Conservation (phyloP, 2,329 filamentous ascomycete species). For the Lecanicillium sp. region DNA sequence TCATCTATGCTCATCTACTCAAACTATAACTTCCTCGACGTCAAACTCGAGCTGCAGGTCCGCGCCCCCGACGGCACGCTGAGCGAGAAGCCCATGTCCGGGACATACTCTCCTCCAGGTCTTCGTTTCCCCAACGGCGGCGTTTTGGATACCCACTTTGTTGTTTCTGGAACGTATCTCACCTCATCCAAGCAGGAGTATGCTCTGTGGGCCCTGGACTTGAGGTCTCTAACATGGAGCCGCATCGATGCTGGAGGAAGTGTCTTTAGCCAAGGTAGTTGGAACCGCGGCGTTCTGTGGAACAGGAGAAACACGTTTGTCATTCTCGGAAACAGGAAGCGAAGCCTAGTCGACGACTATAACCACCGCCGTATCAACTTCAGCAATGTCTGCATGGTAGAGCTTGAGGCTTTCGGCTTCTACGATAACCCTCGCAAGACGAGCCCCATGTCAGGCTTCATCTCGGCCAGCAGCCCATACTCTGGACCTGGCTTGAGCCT, state of each 20-base stretch:
- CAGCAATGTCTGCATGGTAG: constrained; percentile 91
- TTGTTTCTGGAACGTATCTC: constrained; percentile 94
- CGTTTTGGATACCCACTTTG: constrained; percentile 91
- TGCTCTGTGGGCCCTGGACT: constrained; percentile 88
- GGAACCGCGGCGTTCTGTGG: constrained; percentile 95
- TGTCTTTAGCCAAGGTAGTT: constrained; percentile 94
- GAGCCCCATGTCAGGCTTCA: constrained; percentile 72
- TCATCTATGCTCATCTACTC: constrained; percentile 93
- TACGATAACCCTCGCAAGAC: constrained; percentile 89
- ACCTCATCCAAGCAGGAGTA: constrained; percentile 98
- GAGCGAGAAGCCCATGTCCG: constrained; percentile 82
- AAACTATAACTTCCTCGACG: constrained; percentile 97
- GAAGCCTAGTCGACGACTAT: constrained; percentile 94
- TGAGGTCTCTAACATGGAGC: constrained; percentile 85
- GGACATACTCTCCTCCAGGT: constrained; percentile 80
- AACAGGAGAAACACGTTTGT: constrained; percentile 91
- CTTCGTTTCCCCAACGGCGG: constrained; percentile 94
- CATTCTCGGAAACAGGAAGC: constrained; percentile 86
- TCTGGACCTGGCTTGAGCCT: constrained; percentile 51
- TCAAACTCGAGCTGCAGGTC: constrained; percentile 91
- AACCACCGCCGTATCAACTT: constrained; percentile 98
- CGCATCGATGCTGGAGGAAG: constrained; percentile 91
- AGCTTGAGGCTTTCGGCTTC: constrained; percentile 92
- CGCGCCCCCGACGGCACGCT: constrained; percentile 77
- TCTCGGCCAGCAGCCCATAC: constrained; percentile 71